phyloP scores from a whole-genome alignment of 345 rosid genomes.

The Pseudoturritis turrita region DNA sequence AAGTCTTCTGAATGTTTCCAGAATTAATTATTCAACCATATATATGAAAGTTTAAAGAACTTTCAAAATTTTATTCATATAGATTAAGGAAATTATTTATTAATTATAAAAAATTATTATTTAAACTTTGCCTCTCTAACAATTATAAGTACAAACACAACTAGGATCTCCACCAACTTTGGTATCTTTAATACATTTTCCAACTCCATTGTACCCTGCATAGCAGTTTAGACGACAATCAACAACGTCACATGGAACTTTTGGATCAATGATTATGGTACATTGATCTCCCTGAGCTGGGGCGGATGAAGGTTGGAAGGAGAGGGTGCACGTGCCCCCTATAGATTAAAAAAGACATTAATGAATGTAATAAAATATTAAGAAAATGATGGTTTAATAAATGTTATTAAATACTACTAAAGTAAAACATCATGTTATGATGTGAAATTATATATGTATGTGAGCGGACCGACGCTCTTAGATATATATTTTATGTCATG shows the following conservation, averaged over 20 bases:
- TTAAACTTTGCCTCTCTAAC: neutral
- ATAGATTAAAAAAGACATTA: too few species aligned
- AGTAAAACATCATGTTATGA: neutral
- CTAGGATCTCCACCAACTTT: neutral
- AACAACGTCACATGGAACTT: neutral
- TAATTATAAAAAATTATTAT: neutral
- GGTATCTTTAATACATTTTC: neutral
- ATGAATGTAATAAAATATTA: too few species aligned
- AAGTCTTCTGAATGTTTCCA: too few species aligned
- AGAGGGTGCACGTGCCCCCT: too few species aligned
- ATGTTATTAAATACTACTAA: too few species aligned
- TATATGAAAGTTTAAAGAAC: too few species aligned
- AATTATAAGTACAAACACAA: neutral
- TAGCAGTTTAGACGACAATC: constrained; percentile 1
- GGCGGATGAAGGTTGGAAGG: too few species aligned
- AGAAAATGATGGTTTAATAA: too few species aligned
- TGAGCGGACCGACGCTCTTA: neutral
- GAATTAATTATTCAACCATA: too few species aligned
- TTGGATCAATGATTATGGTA: neutral
- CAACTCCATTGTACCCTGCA: constrained; percentile 5
- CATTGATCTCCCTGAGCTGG: neutral
- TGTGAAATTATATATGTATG: neutral
- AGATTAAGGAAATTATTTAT: too few species aligned
- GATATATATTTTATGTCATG: neutral
- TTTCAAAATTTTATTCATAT: too few species aligned